phyloP scores from a whole-genome alignment of 805 yeast genomes.

The Saccharomycopsis oosterbeekiorum region DNA sequence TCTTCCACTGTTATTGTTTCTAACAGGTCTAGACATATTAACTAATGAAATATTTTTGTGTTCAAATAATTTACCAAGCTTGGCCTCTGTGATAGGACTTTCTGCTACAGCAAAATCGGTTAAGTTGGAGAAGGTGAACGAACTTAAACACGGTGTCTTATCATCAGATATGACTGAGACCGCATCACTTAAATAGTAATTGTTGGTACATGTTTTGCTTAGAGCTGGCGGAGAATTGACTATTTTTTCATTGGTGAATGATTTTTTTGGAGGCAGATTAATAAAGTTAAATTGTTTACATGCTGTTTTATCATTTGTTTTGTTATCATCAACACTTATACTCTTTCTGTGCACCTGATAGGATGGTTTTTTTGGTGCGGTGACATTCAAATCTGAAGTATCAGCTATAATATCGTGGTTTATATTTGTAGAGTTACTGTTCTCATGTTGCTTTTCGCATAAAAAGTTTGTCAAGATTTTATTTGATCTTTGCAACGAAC shows the following conservation, averaged over 20 bases:
- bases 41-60: slow-evolving; percentile 13
- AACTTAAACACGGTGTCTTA: background rate
- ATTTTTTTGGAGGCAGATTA: background rate
- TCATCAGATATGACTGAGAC: background rate
- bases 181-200: background rate
- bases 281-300: background rate
- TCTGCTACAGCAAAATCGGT: background rate
- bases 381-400: background rate
- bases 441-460: background rate
- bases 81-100: slow-evolving; percentile 16
- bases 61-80: slow-evolving; percentile 16
- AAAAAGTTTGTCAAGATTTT: slow-evolving; percentile 12
- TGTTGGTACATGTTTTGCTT: background rate
- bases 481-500: slow-evolving; percentile 9
- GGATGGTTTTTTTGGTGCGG: background rate
- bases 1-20: background rate
- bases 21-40: slow-evolving; percentile 16
- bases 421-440: background rate
- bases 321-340: background rate
- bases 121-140: background rate
- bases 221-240: background rate
- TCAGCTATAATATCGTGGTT: too few species aligned
- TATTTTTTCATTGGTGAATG: background rate
- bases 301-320: background rate
- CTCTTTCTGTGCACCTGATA: background rate